A percentile compares a stretch with the other conserved stretches of the same genome.
Evolutionary conservation across 2,329 filamentous ascomycete species (phyloP).

Genomic region (Pleurostoma richardsiae): DNA sequence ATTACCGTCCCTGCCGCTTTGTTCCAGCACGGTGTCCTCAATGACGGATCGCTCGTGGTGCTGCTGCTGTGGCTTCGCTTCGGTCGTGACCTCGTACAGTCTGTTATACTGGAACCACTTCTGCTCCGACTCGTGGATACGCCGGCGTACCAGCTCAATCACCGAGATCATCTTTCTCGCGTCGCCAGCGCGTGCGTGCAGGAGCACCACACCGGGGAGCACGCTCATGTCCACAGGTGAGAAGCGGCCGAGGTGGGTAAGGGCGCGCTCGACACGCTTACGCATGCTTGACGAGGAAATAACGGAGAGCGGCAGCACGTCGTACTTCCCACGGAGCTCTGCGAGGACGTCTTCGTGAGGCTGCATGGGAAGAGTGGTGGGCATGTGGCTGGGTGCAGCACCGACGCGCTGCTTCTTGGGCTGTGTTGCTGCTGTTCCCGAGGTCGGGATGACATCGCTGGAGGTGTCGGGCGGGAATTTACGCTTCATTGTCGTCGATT

Average conservation of each 20-base stretch:
- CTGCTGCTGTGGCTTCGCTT: constrained; percentile 22
- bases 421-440: constrained; percentile 3
- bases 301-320: constrained; percentile 47
- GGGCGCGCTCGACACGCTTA: constrained; percentile 42
- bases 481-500: background rate
- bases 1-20: constrained; percentile 17
- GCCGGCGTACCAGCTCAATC: constrained; percentile 58
- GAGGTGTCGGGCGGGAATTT: background rate
- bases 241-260: constrained; percentile 36
- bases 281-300: constrained; percentile 57
- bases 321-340: constrained; percentile 39
- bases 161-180: constrained; percentile 64
- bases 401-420: constrained; percentile 15
- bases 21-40: constrained; percentile 35
- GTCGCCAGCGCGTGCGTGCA: constrained; percentile 45
- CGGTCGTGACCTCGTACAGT: constrained; percentile 39
- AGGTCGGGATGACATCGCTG: background rate
- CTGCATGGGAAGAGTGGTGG: constrained; percentile 19
- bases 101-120: constrained; percentile 54
- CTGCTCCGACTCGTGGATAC: constrained; percentile 40
- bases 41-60: constrained; percentile 18
- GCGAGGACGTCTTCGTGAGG: constrained; percentile 36
- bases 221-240: constrained; percentile 14
- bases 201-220: constrained; percentile 32
- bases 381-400: constrained; percentile 7